These are phyloP conservation scores for Candida tibetensis DNA, from an alignment of 805 yeast species.

Conservation along the genomic window DNA sequence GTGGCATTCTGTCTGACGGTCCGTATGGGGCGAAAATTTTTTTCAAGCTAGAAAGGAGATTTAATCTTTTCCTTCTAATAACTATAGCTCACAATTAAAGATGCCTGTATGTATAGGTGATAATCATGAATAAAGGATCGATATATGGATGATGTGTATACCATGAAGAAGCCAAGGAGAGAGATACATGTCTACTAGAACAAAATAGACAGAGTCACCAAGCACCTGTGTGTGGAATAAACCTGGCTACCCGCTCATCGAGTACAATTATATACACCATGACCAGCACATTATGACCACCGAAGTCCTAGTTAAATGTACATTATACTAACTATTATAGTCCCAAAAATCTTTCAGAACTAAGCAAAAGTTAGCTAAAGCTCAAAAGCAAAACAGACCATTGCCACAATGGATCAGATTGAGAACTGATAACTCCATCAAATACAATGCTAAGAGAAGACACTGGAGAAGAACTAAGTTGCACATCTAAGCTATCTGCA, in stretches of 20 bases:
- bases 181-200: no score
- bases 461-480: conserved; percentile 99
- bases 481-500: conserved; percentile 62
- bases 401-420: conserved; percentile 99
- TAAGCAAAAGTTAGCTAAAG: conserved; percentile 99
- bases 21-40: conserved; percentile 8
- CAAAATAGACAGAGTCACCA: no score
- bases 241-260: no score
- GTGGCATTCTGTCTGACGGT: background rate
- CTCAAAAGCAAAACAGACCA: conserved; percentile 98
- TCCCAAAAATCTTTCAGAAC: conserved; percentile 94
- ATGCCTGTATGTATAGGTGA: conserved; percentile 42
- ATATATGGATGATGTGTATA: no score
- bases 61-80: conserved; percentile 7
- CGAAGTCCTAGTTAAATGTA: no score
- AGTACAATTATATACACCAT: no score
- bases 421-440: conserved; percentile 95
- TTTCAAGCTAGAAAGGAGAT: conserved; percentile 1
- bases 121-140: no score
- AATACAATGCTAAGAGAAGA: conserved; percentile 99
- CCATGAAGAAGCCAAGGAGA: no score
- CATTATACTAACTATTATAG: conserved; percentile 42
- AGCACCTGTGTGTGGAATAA: no score
- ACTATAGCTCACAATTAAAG: conserved; percentile 20
- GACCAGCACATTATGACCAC: no score